A percentile compares a stretch with the other conserved stretches of the same genome.
phyloP scores from a whole-genome alignment of 2,329 filamentous ascomycete species.

The Cercospora berteroae region DNA sequence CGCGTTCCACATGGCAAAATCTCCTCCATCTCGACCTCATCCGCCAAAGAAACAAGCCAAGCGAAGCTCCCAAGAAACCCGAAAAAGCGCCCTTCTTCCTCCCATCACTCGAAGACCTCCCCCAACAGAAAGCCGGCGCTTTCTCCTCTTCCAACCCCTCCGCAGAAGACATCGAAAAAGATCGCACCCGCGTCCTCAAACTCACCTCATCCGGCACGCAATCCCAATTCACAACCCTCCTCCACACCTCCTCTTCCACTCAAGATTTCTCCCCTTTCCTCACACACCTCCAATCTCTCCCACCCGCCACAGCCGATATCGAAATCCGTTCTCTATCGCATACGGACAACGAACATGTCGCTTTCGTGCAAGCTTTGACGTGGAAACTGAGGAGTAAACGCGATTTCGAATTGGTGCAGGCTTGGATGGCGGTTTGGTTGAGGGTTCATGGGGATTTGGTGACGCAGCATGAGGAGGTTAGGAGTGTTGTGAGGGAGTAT shows the following conservation, averaged over 20 bases:
- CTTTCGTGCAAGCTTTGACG: slow-evolving; percentile 81
- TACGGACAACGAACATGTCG: slow-evolving; percentile 62
- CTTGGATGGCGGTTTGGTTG: slow-evolving; percentile 96
- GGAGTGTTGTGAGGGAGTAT: slow-evolving; percentile 66
- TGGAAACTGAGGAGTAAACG: slow-evolving; percentile 63
- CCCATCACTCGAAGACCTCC: slow-evolving; percentile 57
- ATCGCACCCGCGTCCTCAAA: slow-evolving; percentile 36
- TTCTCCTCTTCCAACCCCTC: slow-evolving; percentile 25
- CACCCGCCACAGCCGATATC: slow-evolving; percentile 82
- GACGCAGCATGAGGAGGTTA: slow-evolving; percentile 51
- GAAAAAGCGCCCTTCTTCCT: slow-evolving; percentile 97
- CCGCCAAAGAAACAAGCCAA: slow-evolving; percentile 87
- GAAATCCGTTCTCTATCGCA: slow-evolving; percentile 76
- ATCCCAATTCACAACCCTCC: slow-evolving; percentile 48
- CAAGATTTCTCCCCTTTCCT: slow-evolving; percentile 68
- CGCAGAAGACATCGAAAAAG: slow-evolving; percentile 34
- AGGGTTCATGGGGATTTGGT: slow-evolving; percentile 69
- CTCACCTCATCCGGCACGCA: slow-evolving; percentile 21
- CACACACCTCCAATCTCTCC: slow-evolving; percentile 73
- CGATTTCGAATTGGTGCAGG: slow-evolving; percentile 92
- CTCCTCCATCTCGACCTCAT: slow-evolving; percentile 89
- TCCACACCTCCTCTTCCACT: slow-evolving; percentile 47
- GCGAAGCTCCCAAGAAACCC: slow-evolving; percentile 83
- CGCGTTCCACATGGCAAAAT: slow-evolving; percentile 90
- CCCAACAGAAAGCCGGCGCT: slow-evolving; percentile 13